Conservation (phyloP, 768 basidiomycete species). For the Pisolithus marmoratus region DNA sequence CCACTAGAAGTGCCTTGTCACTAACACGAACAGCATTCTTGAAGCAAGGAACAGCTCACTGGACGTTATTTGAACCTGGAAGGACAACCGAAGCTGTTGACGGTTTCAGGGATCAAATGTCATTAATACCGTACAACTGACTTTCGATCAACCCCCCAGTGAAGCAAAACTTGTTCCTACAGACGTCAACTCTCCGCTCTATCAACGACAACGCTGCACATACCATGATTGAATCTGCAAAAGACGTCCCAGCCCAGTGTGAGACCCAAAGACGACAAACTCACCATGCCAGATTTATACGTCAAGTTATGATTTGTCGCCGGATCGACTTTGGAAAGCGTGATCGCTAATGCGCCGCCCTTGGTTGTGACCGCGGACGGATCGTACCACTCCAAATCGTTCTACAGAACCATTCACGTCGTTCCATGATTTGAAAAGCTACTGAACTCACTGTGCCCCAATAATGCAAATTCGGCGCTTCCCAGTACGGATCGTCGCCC, state of each 20-base stretch:
- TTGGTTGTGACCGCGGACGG: constrained; percentile 47
- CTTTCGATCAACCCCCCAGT: constrained; percentile 68
- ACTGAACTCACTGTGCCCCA: constrained; percentile 49
- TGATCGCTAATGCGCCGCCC: constrained; percentile 46
- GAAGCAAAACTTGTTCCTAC: constrained; percentile 72
- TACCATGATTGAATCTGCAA: constrained; percentile 27
- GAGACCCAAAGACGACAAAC: constrained; percentile 17
- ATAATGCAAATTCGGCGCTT: constrained; percentile 55
- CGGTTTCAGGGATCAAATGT: constrained; percentile 1
- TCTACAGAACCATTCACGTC: constrained; percentile 4
- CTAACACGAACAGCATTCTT: neutral
- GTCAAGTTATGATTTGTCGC: constrained; percentile 41
- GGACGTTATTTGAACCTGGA: constrained; percentile 37
- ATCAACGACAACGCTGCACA: neutral
- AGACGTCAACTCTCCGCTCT: neutral
- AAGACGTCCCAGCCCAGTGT: constrained; percentile 12
- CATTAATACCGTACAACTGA: constrained; percentile 3
- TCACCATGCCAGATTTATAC: constrained; percentile 38
- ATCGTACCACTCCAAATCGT: constrained; percentile 56
- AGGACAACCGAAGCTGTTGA: constrained; percentile 31
- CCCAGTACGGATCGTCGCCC: constrained; percentile 63
- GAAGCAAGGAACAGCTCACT: constrained; percentile 12
- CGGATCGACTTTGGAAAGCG: constrained; percentile 38
- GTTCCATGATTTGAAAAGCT: neutral
- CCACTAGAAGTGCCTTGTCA: constrained; percentile 24